Conservation (phyloP, 164 flowering plant species). For the Vitis rotundifolia region DNA sequence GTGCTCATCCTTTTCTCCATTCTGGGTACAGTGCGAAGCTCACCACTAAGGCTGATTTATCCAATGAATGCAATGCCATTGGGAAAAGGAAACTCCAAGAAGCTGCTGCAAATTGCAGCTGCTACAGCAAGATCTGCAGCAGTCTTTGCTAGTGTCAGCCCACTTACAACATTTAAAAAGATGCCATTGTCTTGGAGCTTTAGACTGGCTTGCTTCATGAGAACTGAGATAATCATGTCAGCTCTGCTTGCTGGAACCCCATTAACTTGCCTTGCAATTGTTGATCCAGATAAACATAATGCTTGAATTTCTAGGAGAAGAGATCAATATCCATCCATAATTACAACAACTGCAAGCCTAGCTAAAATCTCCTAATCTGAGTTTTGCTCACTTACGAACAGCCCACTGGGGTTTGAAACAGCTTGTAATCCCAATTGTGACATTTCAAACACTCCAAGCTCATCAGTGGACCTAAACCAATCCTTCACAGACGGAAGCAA, state of each 20-base stretch:
- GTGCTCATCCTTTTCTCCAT: slow-evolving; percentile 84
- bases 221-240: slow-evolving; percentile 86
- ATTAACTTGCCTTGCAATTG: slow-evolving; percentile 54
- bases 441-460: slow-evolving; percentile 99
- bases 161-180: slow-evolving; percentile 86
- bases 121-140: slow-evolving; percentile 97
- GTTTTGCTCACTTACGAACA: slow-evolving; percentile 65
- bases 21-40: slow-evolving; percentile 55
- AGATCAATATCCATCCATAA: slow-evolving; percentile 85
- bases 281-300: slow-evolving; percentile 58
- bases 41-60: slow-evolving; percentile 94
- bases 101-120: slow-evolving; percentile 97
- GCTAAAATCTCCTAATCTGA: slow-evolving; percentile 76
- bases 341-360: slow-evolving; percentile 84
- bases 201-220: slow-evolving; percentile 87
- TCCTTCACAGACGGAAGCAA: slow-evolving; percentile 91
- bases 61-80: slow-evolving; percentile 81
- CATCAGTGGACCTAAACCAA: slow-evolving; percentile 95
- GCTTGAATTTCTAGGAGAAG: slow-evolving; percentile 96
- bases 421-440: slow-evolving; percentile 72
- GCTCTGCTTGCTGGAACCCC: slow-evolving; percentile 76
- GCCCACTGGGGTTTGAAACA: slow-evolving; percentile 80
- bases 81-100: slow-evolving; percentile 84
- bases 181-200: slow-evolving; percentile 78
- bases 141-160: slow-evolving; percentile 69